Percentiles rank a stretch among this genome's conserved stretches.
These are phyloP conservation scores for Wickerhamomyces bovis DNA, from an alignment of 805 yeast genomes.

Conservation along the genomic window DNA sequence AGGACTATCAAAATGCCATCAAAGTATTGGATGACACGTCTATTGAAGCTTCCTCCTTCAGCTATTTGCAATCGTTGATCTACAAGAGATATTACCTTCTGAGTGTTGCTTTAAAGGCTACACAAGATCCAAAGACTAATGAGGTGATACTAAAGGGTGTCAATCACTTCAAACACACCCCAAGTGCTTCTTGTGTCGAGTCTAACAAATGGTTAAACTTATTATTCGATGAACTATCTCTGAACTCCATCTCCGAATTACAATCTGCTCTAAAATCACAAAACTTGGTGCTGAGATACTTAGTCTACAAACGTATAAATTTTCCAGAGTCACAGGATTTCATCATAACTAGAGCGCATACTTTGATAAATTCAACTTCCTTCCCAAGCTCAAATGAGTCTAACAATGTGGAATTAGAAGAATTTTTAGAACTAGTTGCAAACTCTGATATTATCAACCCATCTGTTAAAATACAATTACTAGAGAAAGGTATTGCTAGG, in stretches of 20 bases:
- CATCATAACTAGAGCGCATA: slow-evolving; percentile 8
- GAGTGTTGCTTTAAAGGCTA: slow-evolving; percentile 1
- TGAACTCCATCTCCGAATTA: slow-evolving; percentile 4
- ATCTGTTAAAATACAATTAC: slow-evolving; percentile 10
- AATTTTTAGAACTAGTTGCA: slow-evolving; percentile 26
- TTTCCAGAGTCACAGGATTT: slow-evolving; percentile 7
- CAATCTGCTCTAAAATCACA: slow-evolving; percentile 6
- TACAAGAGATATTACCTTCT: slow-evolving; percentile 12
- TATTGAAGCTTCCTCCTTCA: not conserved
- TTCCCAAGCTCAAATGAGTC: slow-evolving; percentile 42
- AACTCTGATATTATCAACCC: slow-evolving; percentile 13
- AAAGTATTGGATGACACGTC: not conserved
- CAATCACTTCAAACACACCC: slow-evolving; percentile 9
- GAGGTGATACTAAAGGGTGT: slow-evolving; percentile 9
- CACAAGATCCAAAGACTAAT: slow-evolving; percentile 1
- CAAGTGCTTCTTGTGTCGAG: slow-evolving; percentile 17
- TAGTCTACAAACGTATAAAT: not conserved
- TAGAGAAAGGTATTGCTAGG: slow-evolving; percentile 31
- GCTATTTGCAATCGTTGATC: slow-evolving; percentile 4
- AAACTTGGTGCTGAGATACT: slow-evolving; percentile 7
- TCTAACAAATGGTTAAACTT: slow-evolving; percentile 15
- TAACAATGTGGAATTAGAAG: slow-evolving; percentile 26
- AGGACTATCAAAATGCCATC: not conserved
- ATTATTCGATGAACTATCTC: slow-evolving; percentile 8
- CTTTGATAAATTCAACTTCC: slow-evolving; percentile 20